These are phyloP conservation scores for Neodidymelliopsis sp. DNA, from an alignment of 2,329 filamentous ascomycete species.

Conservation along the genomic window DNA sequence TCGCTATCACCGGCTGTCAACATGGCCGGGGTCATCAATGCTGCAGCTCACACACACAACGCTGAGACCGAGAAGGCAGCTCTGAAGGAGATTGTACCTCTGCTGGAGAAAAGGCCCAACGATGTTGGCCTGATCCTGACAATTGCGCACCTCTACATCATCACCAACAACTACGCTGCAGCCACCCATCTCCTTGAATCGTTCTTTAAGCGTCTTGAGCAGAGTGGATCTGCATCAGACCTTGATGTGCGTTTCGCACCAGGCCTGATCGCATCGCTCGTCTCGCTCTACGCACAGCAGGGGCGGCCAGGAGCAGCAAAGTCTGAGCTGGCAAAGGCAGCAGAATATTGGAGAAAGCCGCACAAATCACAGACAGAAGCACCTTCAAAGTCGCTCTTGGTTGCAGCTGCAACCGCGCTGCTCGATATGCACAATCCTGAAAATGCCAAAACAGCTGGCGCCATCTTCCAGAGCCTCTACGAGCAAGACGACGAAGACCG, in stretches of 20 bases:
- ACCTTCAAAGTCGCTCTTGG: conserved; percentile 66
- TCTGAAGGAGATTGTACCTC: conserved; percentile 71
- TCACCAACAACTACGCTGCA: conserved; percentile 72
- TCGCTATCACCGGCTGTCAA: conserved; percentile 61
- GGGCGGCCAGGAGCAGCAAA: conserved; percentile 77
- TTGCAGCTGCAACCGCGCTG: conserved; percentile 80
- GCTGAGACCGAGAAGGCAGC: conserved; percentile 68
- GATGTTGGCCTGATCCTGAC: conserved; percentile 84
- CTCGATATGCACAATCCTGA: conserved; percentile 75
- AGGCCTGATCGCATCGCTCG: conserved; percentile 79
- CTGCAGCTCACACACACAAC: conserved; percentile 75
- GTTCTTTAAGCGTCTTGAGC: conserved; percentile 76
- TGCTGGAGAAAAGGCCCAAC: conserved; percentile 76
- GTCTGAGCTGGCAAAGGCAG: conserved; percentile 78
- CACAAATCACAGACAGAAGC: conserved; percentile 60
- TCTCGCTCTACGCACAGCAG: conserved; percentile 79
- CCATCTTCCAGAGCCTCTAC: conserved; percentile 80
- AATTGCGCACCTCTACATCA: conserved; percentile 80
- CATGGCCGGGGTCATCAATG: conserved; percentile 69
- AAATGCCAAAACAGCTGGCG: conserved; percentile 73
- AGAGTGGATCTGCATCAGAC: conserved; percentile 63
- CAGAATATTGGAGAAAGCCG: conserved; percentile 74
- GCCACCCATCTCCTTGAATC: conserved; percentile 78
- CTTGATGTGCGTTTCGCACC: conserved; percentile 81
- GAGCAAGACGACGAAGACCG: conserved; percentile 71